These are phyloP conservation scores for Lolium perenne DNA, from an alignment of 176 grass and related monocot species.

Conservation along the genomic window DNA sequence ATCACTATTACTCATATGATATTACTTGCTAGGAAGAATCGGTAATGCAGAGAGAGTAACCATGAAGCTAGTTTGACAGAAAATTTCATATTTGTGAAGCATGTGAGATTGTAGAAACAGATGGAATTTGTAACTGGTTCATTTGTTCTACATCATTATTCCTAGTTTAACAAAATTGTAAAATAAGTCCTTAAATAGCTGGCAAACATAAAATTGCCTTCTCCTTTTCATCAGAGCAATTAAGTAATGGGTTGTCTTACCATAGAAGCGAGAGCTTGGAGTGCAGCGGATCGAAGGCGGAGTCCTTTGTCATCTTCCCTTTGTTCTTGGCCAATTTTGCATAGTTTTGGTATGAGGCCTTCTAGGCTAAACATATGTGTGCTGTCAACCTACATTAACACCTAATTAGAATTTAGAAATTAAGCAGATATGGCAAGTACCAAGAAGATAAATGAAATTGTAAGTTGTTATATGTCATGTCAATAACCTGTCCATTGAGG, in stretches of 20 bases:
- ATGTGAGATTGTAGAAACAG: neutral
- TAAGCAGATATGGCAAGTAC: constrained; percentile 38
- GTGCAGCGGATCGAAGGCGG: constrained; percentile 66
- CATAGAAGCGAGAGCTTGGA: constrained; percentile 94
- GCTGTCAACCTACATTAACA: constrained; percentile 78
- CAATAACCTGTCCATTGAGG: constrained; percentile 79
- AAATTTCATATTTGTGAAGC: neutral
- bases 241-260: constrained; percentile 51
- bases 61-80: neutral
- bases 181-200: constrained; percentile 3
- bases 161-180: constrained; percentile 1
- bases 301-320: constrained; percentile 77
- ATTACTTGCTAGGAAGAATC: constrained; percentile 17
- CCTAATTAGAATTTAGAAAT: constrained; percentile 31
- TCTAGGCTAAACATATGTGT: constrained; percentile 97
- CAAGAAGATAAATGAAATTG: neutral
- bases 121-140: neutral
- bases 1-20: constrained; percentile 10
- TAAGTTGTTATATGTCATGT: neutral
- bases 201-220: neutral
- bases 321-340: constrained; percentile 75
- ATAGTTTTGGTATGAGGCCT: constrained; percentile 92
- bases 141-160: constrained; percentile 6
- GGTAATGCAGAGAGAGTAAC: neutral
- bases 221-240: constrained; percentile 28